Conservation (phyloP, 2,329 filamentous ascomycete genomes). For the Xylaria arbuscula region DNA sequence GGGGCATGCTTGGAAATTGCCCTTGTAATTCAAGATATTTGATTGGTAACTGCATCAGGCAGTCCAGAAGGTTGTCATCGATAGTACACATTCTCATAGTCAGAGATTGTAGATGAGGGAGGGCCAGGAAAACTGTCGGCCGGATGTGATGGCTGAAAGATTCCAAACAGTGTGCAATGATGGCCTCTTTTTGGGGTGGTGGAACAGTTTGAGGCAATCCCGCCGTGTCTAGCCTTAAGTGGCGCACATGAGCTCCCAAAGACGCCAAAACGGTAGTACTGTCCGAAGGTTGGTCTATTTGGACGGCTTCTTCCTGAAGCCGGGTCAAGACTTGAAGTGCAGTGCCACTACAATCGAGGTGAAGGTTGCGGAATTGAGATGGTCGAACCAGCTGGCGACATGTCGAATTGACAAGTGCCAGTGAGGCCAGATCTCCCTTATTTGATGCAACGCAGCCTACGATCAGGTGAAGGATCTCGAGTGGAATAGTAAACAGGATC, state of each 20-base stretch:
- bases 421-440: constrained; percentile 14
- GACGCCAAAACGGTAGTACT: constrained; percentile 11
- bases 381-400: constrained; percentile 30
- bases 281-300: constrained; percentile 1
- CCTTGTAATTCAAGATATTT: too few species aligned
- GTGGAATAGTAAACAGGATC: constrained; percentile 20
- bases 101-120: too few species aligned
- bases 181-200: too few species aligned
- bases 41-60: too few species aligned
- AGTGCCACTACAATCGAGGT: constrained; percentile 9
- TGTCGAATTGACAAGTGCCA: constrained; percentile 28
- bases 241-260: constrained; percentile 16
- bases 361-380: constrained; percentile 13
- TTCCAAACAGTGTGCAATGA: too few species aligned
- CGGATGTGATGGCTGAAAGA: too few species aligned
- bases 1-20: too few species aligned
- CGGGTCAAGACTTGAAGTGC: not conserved
- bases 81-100: too few species aligned
- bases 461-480: constrained; percentile 21
- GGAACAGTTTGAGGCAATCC: too few species aligned
- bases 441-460: constrained; percentile 19
- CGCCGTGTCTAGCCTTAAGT: constrained; percentile 1
- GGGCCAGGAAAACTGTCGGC: too few species aligned
- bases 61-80: too few species aligned
- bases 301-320: constrained; percentile 22